Conservation (phyloP, 2,329 filamentous ascomycete species). For the Colletotrichum truncatum region DNA sequence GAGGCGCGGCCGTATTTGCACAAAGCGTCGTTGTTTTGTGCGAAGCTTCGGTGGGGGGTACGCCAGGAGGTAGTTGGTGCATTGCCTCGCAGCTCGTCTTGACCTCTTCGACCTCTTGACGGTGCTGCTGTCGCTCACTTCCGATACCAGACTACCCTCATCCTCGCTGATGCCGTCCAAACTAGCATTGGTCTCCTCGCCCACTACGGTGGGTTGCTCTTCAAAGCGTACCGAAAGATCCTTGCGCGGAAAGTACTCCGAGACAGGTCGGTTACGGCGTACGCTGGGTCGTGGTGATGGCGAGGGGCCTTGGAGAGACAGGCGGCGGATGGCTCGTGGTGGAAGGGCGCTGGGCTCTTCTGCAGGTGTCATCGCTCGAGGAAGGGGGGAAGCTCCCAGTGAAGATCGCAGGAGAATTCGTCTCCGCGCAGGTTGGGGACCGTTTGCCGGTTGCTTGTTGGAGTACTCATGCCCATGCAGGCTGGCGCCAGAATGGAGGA, state of each 20-base stretch:
- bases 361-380: constrained; percentile 15
- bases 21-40: constrained; percentile 70
- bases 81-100: constrained; percentile 53
- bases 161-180: constrained; percentile 56
- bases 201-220: constrained; percentile 44
- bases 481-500: constrained; percentile 67
- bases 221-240: constrained; percentile 59
- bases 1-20: constrained; percentile 73
- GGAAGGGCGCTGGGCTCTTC: neutral
- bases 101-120: constrained; percentile 36
- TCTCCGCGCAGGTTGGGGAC: constrained; percentile 41
- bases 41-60: constrained; percentile 70
- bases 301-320: constrained; percentile 20
- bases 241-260: constrained; percentile 48
- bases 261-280: constrained; percentile 42
- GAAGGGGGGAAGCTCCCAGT: constrained; percentile 37
- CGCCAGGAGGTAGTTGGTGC: constrained; percentile 73
- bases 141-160: constrained; percentile 54
- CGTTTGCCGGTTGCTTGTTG: constrained; percentile 40
- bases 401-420: constrained; percentile 54
- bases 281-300: constrained; percentile 23
- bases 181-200: neutral
- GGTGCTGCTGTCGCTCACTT: constrained; percentile 57
- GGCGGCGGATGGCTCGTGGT: constrained; percentile 10
- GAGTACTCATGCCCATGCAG: constrained; percentile 70